Evolutionary conservation across 345 rosid species (phyloP).

Genomic region (Hevea brasiliensis): DNA sequence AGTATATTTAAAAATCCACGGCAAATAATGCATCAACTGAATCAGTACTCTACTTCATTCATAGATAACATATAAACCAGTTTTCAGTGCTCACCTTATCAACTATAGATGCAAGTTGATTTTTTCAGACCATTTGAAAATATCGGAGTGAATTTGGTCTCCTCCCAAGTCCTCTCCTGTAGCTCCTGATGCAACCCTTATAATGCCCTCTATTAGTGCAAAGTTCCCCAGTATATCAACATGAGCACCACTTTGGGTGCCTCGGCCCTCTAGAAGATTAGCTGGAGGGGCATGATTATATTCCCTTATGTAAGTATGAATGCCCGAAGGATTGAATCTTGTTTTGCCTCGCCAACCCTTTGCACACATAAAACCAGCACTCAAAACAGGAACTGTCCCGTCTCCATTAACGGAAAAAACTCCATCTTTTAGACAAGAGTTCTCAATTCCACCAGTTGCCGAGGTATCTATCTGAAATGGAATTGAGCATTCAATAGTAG

Average conservation of each 20-base stretch:
- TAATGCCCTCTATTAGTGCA: constrained; percentile 75
- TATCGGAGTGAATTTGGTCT: constrained; percentile 73
- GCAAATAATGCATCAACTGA: neutral
- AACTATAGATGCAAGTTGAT: constrained; percentile 59
- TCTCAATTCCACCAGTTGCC: constrained; percentile 56
- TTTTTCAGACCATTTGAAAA: constrained; percentile 79
- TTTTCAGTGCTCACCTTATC: constrained; percentile 24
- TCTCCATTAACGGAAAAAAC: constrained; percentile 80
- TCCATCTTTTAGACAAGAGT: constrained; percentile 69
- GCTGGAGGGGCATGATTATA: constrained; percentile 83
- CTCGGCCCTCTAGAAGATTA: constrained; percentile 82
- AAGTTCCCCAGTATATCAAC: constrained; percentile 98
- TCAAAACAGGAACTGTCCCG: constrained; percentile 83
- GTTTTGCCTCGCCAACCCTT: constrained; percentile 96
- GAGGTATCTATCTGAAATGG: constrained; percentile 86
- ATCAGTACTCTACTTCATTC: neutral
- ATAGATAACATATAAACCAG: neutral
- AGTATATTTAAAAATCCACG: too few relatives aligned
- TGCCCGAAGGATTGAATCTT: constrained; percentile 83
- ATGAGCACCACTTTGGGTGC: constrained; percentile 87
- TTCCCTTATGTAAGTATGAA: constrained; percentile 65
- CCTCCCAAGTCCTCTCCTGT: constrained; percentile 80
- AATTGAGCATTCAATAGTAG: constrained; percentile 65
- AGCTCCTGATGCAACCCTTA: constrained; percentile 83
- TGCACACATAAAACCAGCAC: constrained; percentile 90